Percentiles rank a stretch among this genome's conserved stretches.
phyloP scores from a whole-genome alignment of 2,329 filamentous ascomycete genomes.

The Ascochyta rabiei region DNA sequence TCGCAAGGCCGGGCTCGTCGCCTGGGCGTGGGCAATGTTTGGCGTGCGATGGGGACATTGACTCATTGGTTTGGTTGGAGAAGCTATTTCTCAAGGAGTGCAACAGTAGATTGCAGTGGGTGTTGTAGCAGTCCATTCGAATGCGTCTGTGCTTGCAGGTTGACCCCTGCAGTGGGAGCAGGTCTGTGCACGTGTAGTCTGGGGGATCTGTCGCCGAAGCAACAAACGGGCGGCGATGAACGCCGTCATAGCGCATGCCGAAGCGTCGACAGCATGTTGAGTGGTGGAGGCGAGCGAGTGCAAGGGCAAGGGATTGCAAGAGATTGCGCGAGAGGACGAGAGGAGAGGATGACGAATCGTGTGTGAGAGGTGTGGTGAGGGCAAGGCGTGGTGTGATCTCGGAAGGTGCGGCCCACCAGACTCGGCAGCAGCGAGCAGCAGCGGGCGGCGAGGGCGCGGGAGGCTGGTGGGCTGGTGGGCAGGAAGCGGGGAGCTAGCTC shows the following conservation, averaged over 20 bases:
- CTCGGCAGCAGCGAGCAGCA: neutral
- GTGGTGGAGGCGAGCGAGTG: neutral
- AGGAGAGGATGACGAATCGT: too few species aligned
- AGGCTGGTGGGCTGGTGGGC: constrained; percentile 4
- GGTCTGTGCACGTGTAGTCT: constrained; percentile 4
- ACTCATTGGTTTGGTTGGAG: neutral
- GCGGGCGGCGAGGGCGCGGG: neutral
- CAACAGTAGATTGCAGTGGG: neutral
- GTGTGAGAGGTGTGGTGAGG: too few species aligned
- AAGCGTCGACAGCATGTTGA: too few species aligned
- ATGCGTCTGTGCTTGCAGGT: constrained; percentile 6
- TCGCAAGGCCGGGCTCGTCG: neutral
- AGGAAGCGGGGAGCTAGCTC: constrained; percentile 3
- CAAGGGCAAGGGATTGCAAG: too few species aligned
- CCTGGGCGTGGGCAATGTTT: constrained; percentile 1
- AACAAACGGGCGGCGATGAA: constrained; percentile 6
- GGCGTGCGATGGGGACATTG: neutral
- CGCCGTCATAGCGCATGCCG: neutral
- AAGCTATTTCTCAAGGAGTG: too few species aligned
- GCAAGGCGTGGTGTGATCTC: constrained; percentile 2
- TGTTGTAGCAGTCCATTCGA: neutral
- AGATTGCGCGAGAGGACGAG: neutral
- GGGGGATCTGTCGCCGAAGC: constrained; percentile 15
- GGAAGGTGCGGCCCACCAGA: neutral
- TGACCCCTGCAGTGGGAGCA: neutral